A percentile compares a stretch with the other conserved stretches of the same genome.
These are phyloP conservation scores for Cucurbita ficifolia DNA, from an alignment of 306 rosid species.

Conservation along the genomic window DNA sequence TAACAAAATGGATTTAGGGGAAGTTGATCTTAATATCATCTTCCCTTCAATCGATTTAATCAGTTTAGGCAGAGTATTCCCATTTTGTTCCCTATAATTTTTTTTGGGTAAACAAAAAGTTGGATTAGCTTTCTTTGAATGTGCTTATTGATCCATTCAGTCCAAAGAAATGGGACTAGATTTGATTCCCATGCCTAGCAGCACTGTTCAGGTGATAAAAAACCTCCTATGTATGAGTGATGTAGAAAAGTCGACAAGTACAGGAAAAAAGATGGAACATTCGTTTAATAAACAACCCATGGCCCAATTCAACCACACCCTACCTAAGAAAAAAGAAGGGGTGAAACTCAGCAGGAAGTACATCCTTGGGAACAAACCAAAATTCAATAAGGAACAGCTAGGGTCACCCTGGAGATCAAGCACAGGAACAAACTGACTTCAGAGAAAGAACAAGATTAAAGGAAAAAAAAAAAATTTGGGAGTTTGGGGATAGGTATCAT, in stretches of 20 bases:
- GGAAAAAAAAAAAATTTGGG: background rate
- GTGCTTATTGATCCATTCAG: background rate
- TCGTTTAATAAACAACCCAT: conserved; percentile 5
- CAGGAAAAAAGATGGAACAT: background rate
- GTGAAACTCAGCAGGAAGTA: conserved; percentile 4
- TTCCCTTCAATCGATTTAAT: background rate
- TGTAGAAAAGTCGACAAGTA: conserved; percentile 2
- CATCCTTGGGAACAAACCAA: background rate
- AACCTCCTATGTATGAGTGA: background rate
- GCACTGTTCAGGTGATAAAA: background rate
- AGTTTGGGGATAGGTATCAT: conserved; percentile 15
- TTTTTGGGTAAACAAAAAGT: background rate
- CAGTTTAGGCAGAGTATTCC: background rate
- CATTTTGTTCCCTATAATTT: background rate
- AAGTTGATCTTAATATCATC: background rate
- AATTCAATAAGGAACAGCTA: conserved; percentile 1
- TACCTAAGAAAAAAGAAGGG: background rate
- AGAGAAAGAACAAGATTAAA: background rate
- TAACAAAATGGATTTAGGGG: background rate
- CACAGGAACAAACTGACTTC: conserved; percentile 1
- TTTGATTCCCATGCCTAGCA: background rate
- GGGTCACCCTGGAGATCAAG: conserved; percentile 11
- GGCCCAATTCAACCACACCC: conserved; percentile 4
- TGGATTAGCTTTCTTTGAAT: background rate
- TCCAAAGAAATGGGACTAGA: background rate